phyloP scores from a whole-genome alignment of 192 early-diverging fungal genomes.

The Chytriomyces confervae region DNA sequence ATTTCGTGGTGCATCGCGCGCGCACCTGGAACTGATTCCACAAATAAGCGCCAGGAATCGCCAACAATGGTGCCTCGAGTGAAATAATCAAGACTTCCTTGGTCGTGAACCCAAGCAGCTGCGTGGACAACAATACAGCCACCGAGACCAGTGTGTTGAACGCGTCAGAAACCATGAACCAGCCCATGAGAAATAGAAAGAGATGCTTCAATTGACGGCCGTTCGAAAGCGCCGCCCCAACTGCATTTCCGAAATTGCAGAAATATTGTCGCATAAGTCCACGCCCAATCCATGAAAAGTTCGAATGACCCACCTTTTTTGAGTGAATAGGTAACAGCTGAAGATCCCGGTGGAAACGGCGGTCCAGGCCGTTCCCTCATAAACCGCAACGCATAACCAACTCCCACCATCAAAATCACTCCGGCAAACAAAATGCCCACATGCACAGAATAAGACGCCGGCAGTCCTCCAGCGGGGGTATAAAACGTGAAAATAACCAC shows the following conservation, averaged over 20 bases:
- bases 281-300: background rate
- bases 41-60: conserved; percentile 16
- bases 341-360: conserved; percentile 39
- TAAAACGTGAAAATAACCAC: conserved; percentile 20
- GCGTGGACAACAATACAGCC: conserved; percentile 49
- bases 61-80: conserved; percentile 26
- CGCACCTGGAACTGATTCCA: conserved; percentile 23
- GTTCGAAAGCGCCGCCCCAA: background rate
- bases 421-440: conserved; percentile 37
- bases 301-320: conserved; percentile 17
- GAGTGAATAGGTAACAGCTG: conserved; percentile 30
- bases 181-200: conserved; percentile 45
- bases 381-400: conserved; percentile 1
- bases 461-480: conserved; percentile 4
- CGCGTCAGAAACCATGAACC: conserved; percentile 43
- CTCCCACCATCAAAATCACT: conserved; percentile 29
- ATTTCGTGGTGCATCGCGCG: background rate
- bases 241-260: background rate
- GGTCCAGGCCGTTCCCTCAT: conserved; percentile 45
- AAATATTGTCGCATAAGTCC: background rate
- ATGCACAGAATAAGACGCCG: conserved; percentile 36
- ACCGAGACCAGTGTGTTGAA: background rate
- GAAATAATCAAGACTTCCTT: conserved; percentile 29
- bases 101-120: conserved; percentile 52
- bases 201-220: conserved; percentile 23